Base-by-base conservation (phyloP, 140 eudicot species). In the Bidens hawaiensis region DNA sequence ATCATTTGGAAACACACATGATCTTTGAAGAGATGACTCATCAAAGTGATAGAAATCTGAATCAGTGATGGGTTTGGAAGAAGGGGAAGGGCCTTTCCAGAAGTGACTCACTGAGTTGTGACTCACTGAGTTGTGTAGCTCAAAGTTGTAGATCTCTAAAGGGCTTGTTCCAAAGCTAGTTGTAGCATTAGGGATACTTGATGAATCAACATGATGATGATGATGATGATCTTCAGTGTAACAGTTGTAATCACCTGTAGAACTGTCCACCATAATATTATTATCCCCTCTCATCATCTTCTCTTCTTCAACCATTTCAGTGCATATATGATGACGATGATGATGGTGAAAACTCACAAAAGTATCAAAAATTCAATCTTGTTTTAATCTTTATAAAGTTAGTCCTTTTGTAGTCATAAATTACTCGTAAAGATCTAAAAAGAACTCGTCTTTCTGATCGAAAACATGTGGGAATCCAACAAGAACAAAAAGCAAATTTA, bases 1-100 rank as follows among this genome's bases (percentile, higher is more conserved):
- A n/a, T 87, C 98, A 67, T 84, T 84, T 40, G 82, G 78, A 70
- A 87, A 91, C 38, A 84, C 87, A 76, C 84, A 78, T n/a, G n/a
- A n/a, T 71, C 95, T 79, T 67, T 74, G 78, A 75, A 89, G 46
- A 33, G 90, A 71, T 17, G 94, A 60, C 1, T 86, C 86, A 64
- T 81, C 83, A 38, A 81, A 74, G 26, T 78, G 72, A 63, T 78
- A 78, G 63, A 82, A 69, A 48, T 82, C 88, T 15, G 83, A 53
- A 26, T 75, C 70, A 22, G 46, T 70, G 47, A 78, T 71, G 62
- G 66, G 59, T 63, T 78, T 81, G 30, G 84, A 69, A 38, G 77
- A 62, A 52, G 75, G 14, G 14, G 82, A 73, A 40, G 87, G 75
- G 24, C 38, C 76, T 75, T 75, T 75, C 80, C 76, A 68, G 31